A percentile compares a stretch with the other conserved stretches of the same genome.
These are phyloP conservation scores for Phialemonium atrogriseum DNA, from an alignment of 2,329 filamentous ascomycete species.

Conservation along the genomic window DNA sequence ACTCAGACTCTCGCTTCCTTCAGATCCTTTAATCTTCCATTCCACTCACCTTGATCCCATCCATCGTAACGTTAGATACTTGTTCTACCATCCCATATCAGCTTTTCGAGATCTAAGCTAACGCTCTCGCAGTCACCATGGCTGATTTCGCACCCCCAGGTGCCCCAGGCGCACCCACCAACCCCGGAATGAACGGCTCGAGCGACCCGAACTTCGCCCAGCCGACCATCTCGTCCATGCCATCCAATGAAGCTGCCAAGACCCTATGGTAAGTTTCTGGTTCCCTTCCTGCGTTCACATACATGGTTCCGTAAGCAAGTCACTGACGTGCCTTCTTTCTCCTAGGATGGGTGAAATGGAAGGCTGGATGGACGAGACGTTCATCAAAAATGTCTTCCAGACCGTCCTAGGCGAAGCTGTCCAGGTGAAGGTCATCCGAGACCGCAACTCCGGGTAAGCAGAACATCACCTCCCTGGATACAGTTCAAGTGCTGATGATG, in stretches of 20 bases:
- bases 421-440: slow-evolving; percentile 98
- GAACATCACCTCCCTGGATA: background rate
- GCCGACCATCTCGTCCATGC: slow-evolving; percentile 12
- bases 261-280: slow-evolving; percentile 42
- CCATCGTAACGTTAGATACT: slow-evolving; percentile 15
- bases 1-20: no score
- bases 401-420: slow-evolving; percentile 89
- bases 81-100: slow-evolving; percentile 2
- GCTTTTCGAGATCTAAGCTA: no score
- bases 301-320: background rate
- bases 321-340: slow-evolving; percentile 6
- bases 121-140: no score
- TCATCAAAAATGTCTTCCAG: slow-evolving; percentile 84
- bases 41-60: background rate
- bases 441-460: slow-evolving; percentile 93
- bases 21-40: background rate
- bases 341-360: slow-evolving; percentile 97
- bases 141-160: slow-evolving; percentile 13
- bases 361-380: slow-evolving; percentile 98
- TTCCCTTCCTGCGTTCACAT: background rate
- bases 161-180: slow-evolving; percentile 11
- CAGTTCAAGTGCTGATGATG: no score
- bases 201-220: slow-evolving; percentile 15
- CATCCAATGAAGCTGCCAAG: slow-evolving; percentile 41
- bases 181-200: slow-evolving; percentile 20